phyloP scores from a whole-genome alignment of 2,329 filamentous ascomycete species.

The Acrodontium crateriforme region DNA sequence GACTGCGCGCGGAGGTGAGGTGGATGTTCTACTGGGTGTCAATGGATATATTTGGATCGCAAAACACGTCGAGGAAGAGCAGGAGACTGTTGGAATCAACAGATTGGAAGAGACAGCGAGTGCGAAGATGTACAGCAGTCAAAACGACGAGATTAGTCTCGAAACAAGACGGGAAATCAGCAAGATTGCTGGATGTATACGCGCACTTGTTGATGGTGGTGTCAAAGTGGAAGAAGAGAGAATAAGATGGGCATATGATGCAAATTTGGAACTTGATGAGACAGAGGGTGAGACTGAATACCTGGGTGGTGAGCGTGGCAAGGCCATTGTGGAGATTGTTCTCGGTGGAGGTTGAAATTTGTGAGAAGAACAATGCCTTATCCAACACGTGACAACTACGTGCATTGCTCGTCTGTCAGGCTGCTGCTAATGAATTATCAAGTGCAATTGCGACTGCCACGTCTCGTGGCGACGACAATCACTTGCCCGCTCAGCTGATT shows the following conservation, averaged over 20 bases:
- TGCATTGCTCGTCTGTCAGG: no score
- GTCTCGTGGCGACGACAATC: no score
- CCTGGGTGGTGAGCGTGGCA: slow-evolving; percentile 25
- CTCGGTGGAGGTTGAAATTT: slow-evolving; percentile 10
- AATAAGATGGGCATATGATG: slow-evolving; percentile 69
- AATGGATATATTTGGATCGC: slow-evolving; percentile 96
- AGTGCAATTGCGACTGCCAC: no score
- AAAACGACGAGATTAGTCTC: slow-evolving; percentile 73
- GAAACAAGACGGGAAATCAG: slow-evolving; percentile 80
- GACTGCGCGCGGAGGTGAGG: slow-evolving; percentile 44
- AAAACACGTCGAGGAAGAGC: slow-evolving; percentile 57
- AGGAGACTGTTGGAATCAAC: slow-evolving; percentile 53
- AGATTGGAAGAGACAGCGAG: slow-evolving; percentile 78
- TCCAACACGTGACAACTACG: no score
- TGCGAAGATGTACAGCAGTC: slow-evolving; percentile 79
- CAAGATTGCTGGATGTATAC: slow-evolving; percentile 65
- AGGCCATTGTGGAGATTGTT: slow-evolving; percentile 23
- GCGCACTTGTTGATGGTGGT: slow-evolving; percentile 67
- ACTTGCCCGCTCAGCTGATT: no score
- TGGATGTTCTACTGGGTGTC: slow-evolving; percentile 82
- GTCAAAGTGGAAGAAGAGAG: slow-evolving; percentile 81
- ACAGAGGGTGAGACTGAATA: slow-evolving; percentile 40
- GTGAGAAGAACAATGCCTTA: no score
- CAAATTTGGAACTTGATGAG: slow-evolving; percentile 60
- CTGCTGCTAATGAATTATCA: no score